Evolutionary conservation across 1,284 basidiomycete species (phyloP).

Genomic region (Apiotrichum mycotoxinovorans): DNA sequence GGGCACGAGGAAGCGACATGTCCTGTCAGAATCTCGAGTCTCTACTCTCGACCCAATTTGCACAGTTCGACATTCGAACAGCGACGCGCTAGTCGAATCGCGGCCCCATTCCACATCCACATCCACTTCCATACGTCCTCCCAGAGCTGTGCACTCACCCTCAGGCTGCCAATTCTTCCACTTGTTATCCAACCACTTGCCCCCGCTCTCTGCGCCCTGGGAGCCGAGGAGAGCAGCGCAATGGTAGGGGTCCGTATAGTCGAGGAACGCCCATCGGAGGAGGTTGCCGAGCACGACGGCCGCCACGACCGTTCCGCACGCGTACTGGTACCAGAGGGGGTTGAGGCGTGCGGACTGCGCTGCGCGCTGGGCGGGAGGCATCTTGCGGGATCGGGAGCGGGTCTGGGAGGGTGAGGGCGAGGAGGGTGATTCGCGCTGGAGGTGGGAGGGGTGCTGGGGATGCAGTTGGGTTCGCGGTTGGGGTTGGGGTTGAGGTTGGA

Average conservation of each 20-base stretch:
- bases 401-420: too few relatives aligned
- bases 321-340: slow-evolving; percentile 50
- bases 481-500: too few relatives aligned
- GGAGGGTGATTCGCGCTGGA: too few relatives aligned
- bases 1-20: too few relatives aligned
- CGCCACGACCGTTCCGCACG: slow-evolving; percentile 45
- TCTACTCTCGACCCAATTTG: too few relatives aligned
- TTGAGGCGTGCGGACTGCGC: slow-evolving; percentile 32
- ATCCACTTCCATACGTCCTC: too few relatives aligned
- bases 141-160: slow-evolving; percentile 54
- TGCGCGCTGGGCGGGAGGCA: background rate
- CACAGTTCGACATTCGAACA: background rate
- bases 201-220: slow-evolving; percentile 33
- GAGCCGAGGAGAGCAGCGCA: slow-evolving; percentile 66
- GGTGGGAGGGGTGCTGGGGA: too few relatives aligned
- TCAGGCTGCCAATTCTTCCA: slow-evolving; percentile 78
- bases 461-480: too few relatives aligned
- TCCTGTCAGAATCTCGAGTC: too few relatives aligned
- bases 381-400: background rate
- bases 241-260: slow-evolving; percentile 65
- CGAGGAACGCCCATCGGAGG: slow-evolving; percentile 52
- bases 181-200: slow-evolving; percentile 70
- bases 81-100: too few relatives aligned
- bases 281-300: slow-evolving; percentile 46
- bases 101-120: too few relatives aligned